These are phyloP conservation scores for Leptographium galeiforme DNA, from an alignment of 2,329 filamentous ascomycete species.

Conservation along the genomic window DNA sequence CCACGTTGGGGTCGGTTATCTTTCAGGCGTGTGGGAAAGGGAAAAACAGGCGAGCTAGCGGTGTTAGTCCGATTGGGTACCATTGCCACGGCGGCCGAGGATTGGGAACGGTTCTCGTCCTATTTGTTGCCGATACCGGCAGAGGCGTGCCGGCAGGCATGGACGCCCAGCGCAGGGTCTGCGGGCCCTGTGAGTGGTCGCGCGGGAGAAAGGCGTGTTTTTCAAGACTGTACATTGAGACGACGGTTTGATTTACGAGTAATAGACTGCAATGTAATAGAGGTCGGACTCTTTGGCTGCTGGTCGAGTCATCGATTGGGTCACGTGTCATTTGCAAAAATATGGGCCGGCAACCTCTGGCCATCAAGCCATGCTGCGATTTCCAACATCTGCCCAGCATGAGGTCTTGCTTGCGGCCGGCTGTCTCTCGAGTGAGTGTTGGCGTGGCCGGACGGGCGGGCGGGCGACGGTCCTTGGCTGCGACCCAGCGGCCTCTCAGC, in stretches of 20 bases:
- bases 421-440: too few species aligned
- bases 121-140: constrained; percentile 13
- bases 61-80: not conserved
- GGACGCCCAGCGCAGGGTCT: too few species aligned
- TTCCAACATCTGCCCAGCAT: too few species aligned
- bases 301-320: too few species aligned
- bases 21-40: not conserved
- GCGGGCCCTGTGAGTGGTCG: too few species aligned
- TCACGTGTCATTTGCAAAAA: not conserved
- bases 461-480: not conserved
- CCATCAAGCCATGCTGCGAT: not conserved
- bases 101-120: constrained; percentile 9
- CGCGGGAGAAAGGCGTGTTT: too few species aligned
- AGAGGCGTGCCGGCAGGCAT: too few species aligned
- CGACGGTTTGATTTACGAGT: too few species aligned
- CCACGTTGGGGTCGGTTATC: not conserved
- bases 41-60: not conserved
- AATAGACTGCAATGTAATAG: too few species aligned
- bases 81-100: not conserved
- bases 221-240: too few species aligned
- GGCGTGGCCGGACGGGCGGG: not conserved
- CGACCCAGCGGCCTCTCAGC: not conserved
- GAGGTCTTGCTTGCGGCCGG: too few species aligned
- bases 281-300: too few species aligned
- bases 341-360: not conserved